Evolutionary conservation across 306 rosid species (phyloP).

Genomic region (Cucumis cinereus): DNA sequence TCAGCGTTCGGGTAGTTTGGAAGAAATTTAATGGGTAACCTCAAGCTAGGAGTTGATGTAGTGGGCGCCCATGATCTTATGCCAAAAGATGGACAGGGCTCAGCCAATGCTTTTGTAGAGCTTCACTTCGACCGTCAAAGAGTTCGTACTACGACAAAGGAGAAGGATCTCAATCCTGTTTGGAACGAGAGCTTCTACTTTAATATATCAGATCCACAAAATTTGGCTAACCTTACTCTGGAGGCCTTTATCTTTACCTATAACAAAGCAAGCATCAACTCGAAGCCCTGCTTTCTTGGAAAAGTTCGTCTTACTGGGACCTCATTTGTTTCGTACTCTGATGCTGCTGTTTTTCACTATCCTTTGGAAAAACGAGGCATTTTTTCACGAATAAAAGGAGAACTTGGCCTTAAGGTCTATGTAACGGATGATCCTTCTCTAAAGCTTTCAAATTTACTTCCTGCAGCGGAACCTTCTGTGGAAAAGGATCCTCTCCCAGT

Average conservation of each 20-base stretch:
- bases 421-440: constrained; percentile 56
- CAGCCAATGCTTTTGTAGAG: constrained; percentile 60
- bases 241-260: constrained; percentile 49
- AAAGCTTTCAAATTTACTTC: constrained; percentile 58
- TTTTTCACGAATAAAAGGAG: constrained; percentile 61
- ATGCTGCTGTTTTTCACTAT: constrained; percentile 71
- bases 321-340: constrained; percentile 73
- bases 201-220: constrained; percentile 60
- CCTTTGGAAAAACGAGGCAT: constrained; percentile 59
- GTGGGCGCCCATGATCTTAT: constrained; percentile 68
- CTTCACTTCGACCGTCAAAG: constrained; percentile 68
- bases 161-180: constrained; percentile 61
- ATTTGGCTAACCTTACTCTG: constrained; percentile 37
- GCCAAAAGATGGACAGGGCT: constrained; percentile 70
- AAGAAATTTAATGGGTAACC: constrained; percentile 39
- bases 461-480: constrained; percentile 41
- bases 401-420: constrained; percentile 85
- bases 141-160: constrained; percentile 54
- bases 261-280: constrained; percentile 18
- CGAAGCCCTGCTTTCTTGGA: constrained; percentile 41
- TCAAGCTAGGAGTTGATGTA: constrained; percentile 77
- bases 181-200: constrained; percentile 86
- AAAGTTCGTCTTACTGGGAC: constrained; percentile 64
- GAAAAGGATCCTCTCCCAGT: constrained; percentile 9
- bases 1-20: not conserved